phyloP scores from a whole-genome alignment of 176 grass and related monocot genomes.

The Themeda triandra region DNA sequence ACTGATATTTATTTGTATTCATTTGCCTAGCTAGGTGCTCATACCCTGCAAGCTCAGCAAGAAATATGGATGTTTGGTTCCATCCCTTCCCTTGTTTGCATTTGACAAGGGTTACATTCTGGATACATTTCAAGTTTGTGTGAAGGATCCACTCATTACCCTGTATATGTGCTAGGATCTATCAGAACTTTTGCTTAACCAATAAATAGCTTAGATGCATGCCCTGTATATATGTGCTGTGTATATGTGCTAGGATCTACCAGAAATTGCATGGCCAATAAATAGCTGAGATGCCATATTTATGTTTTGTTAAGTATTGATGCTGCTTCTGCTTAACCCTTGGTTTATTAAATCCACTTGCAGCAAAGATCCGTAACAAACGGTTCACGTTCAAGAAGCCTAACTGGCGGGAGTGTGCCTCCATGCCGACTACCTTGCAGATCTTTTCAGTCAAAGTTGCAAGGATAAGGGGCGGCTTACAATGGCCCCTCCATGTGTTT shows the following conservation, averaged over 20 bases:
- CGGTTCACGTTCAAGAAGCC: neutral
- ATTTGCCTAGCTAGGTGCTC: neutral
- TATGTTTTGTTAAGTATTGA: neutral
- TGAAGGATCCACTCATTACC: too few species aligned
- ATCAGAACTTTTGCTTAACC: too few species aligned
- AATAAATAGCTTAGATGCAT: too few species aligned
- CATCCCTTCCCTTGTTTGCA: too few species aligned
- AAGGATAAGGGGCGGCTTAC: neutral
- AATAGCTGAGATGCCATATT: neutral
- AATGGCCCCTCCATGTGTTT: neutral
- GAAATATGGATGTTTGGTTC: neutral
- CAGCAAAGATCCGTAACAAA: neutral
- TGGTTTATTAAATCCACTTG: neutral
- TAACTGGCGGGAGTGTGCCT: neutral
- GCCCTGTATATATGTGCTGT: too few species aligned
- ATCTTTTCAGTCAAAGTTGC: neutral
- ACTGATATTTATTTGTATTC: neutral
- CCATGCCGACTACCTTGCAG: neutral
- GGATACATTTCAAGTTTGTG: too few species aligned
- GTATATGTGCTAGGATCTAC: too few species aligned
- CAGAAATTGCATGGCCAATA: neutral
- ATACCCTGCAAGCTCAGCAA: neutral
- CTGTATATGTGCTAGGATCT: neutral
- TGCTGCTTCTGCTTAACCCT: neutral
- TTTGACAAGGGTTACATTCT: too few species aligned